These are phyloP conservation scores for Aspergillus coremiiformis DNA, from an alignment of 495 filamentous ascomycete genomes.

Conservation along the genomic window DNA sequence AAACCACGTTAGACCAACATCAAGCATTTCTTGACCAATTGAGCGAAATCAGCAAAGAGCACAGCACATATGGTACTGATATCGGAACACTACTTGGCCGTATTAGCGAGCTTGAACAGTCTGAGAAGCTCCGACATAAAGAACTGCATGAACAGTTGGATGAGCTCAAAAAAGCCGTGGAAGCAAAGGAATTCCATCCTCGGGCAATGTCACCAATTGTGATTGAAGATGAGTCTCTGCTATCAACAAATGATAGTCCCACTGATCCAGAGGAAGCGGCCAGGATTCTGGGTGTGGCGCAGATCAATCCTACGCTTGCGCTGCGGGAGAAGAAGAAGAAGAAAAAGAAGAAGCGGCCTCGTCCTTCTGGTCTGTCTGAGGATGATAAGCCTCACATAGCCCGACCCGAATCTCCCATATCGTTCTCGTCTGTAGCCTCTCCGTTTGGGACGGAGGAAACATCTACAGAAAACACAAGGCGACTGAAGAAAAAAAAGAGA, in stretches of 20 bases:
- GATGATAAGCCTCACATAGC: conserved; percentile 4
- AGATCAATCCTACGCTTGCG: conserved; percentile 2
- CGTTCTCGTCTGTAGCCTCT: neutral
- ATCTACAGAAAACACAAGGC: neutral
- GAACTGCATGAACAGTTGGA: conserved; percentile 1
- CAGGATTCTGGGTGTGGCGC: neutral
- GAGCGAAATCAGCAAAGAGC: neutral
- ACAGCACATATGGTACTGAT: neutral
- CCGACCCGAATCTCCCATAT: neutral
- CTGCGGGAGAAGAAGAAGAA: conserved; percentile 7
- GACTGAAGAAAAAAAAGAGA: conserved; percentile 10
- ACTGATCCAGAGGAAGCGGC: neutral
- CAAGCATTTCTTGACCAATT: conserved; percentile 1
- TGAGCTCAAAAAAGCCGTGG: neutral
- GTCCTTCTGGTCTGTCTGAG: conserved; percentile 5
- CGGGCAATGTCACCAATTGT: neutral
- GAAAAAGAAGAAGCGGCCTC: conserved; percentile 10
- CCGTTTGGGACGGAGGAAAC: neutral
- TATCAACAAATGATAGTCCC: neutral
- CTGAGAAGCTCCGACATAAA: neutral
- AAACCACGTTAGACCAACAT: neutral
- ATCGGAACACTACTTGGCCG: neutral
- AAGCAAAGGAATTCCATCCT: neutral
- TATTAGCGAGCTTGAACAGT: neutral
- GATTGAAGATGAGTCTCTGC: neutral